Conservation (phyloP, 2,329 filamentous ascomycete genomes). For the Acarospora socialis region DNA sequence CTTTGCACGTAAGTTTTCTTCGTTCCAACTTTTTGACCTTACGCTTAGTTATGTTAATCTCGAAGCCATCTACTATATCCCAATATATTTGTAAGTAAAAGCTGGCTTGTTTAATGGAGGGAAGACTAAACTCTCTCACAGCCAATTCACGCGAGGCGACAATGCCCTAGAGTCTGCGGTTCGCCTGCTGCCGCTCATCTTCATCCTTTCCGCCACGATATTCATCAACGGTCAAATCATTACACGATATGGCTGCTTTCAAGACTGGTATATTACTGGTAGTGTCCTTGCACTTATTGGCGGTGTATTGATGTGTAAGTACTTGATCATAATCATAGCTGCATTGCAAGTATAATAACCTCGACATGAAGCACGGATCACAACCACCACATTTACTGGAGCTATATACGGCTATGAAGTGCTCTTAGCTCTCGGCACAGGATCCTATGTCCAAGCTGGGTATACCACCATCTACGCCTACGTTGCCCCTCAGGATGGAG, state of each 20-base stretch:
- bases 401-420: background rate
- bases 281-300: slow-evolving; percentile 10
- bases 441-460: background rate
- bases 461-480: background rate
- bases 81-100: slow-evolving; percentile 43
- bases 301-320: background rate
- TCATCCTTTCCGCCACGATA: slow-evolving; percentile 14
- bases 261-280: slow-evolving; percentile 17
- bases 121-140: too few species aligned
- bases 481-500: background rate
- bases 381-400: background rate
- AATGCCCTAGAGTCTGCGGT: slow-evolving; percentile 19
- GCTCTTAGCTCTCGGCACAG: background rate
- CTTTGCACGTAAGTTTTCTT: too few species aligned
- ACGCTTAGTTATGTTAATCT: too few species aligned
- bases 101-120: too few species aligned
- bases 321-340: background rate
- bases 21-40: too few species aligned
- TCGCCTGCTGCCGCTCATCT: slow-evolving; percentile 21
- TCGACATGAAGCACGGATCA: background rate
- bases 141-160: slow-evolving; percentile 35
- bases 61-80: slow-evolving; percentile 41
- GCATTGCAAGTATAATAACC: background rate
- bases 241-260: slow-evolving; percentile 14
- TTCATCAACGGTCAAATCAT: slow-evolving; percentile 13